These are phyloP conservation scores for Onygenales sp. DNA, from an alignment of 2,329 filamentous ascomycete genomes.

Conservation along the genomic window DNA sequence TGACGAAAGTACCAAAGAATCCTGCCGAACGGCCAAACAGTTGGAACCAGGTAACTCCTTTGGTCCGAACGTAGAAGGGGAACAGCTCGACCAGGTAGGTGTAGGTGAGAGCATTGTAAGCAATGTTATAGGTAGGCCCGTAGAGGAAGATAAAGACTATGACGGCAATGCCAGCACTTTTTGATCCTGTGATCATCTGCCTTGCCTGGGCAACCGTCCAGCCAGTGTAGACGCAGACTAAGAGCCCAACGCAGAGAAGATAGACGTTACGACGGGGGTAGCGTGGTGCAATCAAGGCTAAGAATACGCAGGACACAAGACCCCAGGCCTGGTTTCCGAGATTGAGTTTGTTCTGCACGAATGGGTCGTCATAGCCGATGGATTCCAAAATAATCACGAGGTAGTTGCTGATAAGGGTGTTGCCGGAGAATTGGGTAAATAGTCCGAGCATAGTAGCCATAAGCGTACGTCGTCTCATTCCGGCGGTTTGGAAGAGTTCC, in stretches of 20 bases:
- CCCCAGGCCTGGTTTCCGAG: slow-evolving; percentile 22
- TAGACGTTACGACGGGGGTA: slow-evolving; percentile 32
- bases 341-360: slow-evolving; percentile 26
- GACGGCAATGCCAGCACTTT: slow-evolving; percentile 25
- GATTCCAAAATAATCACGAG: slow-evolving; percentile 17
- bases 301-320: slow-evolving; percentile 24
- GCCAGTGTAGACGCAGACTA: slow-evolving; percentile 43
- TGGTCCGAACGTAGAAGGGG: slow-evolving; percentile 45
- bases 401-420: slow-evolving; percentile 22
- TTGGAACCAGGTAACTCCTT: slow-evolving; percentile 48
- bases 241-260: slow-evolving; percentile 38
- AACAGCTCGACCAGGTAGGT: slow-evolving; percentile 50
- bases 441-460: slow-evolving; percentile 13
- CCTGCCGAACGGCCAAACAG: slow-evolving; percentile 39
- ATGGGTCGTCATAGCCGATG: slow-evolving; percentile 25
- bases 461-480: slow-evolving; percentile 13
- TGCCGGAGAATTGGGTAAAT: slow-evolving; percentile 31
- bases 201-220: slow-evolving; percentile 42
- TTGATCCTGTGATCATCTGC: slow-evolving; percentile 24
- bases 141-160: slow-evolving; percentile 52
- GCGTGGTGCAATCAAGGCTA: slow-evolving; percentile 27
- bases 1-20: slow-evolving; percentile 38
- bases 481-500: slow-evolving; percentile 10
- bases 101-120: slow-evolving; percentile 1
- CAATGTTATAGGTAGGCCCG: slow-evolving; percentile 48